Percentiles rank a stretch among this genome's conserved stretches.
Conservation (phyloP, 192 early-diverging fungal genomes). For the Backusella psychrophila region DNA sequence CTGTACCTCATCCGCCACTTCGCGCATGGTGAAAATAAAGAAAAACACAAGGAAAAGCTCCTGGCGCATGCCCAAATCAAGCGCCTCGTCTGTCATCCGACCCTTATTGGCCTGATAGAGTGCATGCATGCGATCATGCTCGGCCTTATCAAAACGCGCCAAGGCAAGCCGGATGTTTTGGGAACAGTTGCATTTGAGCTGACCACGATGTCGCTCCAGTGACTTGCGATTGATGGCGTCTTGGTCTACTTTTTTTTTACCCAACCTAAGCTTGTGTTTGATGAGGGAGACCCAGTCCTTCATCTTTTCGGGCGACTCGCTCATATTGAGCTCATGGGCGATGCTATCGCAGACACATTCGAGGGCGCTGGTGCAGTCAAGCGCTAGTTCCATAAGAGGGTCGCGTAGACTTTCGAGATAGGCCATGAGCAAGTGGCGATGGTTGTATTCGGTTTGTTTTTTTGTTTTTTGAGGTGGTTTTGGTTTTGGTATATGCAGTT, state of each 20-base stretch:
- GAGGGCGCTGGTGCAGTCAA: slow-evolving; percentile 31
- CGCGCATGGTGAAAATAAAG: slow-evolving; percentile 49
- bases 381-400: slow-evolving; percentile 42
- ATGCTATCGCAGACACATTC: slow-evolving; percentile 25
- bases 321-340: slow-evolving; percentile 23
- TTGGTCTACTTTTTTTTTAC: background rate
- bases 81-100: background rate
- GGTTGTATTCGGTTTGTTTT: slow-evolving; percentile 44
- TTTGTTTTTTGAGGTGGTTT: slow-evolving; percentile 33
- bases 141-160: slow-evolving; percentile 22
- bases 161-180: slow-evolving; percentile 11
- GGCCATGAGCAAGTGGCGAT: slow-evolving; percentile 46
- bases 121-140: slow-evolving; percentile 23
- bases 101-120: slow-evolving; percentile 2
- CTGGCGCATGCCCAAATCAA: slow-evolving; percentile 37
- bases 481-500: background rate
- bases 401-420: slow-evolving; percentile 49
- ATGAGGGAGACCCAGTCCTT: slow-evolving; percentile 18
- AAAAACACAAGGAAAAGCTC: slow-evolving; percentile 53
- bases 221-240: background rate
- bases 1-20: slow-evolving; percentile 44
- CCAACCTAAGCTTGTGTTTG: slow-evolving; percentile 10
- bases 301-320: slow-evolving; percentile 3
- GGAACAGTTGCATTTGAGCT: slow-evolving; percentile 18
- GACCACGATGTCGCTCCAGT: background rate